Base-by-base conservation (phyloP, 1,139 yeast genomes). In the Sugiyamaella japonica region DNA sequence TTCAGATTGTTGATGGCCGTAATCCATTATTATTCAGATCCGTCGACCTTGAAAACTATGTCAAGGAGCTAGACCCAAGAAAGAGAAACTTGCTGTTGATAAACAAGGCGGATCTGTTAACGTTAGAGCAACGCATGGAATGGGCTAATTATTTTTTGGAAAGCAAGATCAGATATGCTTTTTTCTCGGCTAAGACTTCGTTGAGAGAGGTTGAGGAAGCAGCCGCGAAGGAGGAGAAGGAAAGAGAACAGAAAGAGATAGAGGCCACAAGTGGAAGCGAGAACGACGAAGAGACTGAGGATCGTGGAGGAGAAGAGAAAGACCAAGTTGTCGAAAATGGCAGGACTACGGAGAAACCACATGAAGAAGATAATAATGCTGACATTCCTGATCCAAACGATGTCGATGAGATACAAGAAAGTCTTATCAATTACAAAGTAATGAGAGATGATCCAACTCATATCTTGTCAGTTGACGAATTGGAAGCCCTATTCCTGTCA, bases 1-100 rank as follows among this genome's bases (percentile, higher is more conserved):
- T 95, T 3, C 99, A 95, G 70, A 95, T 95, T 75, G 99, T 93
- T 32, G 99, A 95, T 75, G 98, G 98, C 7, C 80, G 99, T 73
- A 90, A 89, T 67, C 99, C 99, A 2, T 74, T 91, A 56, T 78
- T 90, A 59, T 95, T 89, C 76, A 80, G 98, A 69, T 90, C 97
- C 1, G 81, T 83, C 34, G 99, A 95, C 73, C 79, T 95, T 68
- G 99, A 89, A 59, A 78, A 73, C 37, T 95, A 93, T 67, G 97
- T 90, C 29, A 75, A 80, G 53, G 95, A 87, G 60, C 70, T 89
- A 47, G 85, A 86, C 61, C 81, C 83, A 12, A 73, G 79, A 47
- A 91, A 93, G 73, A 81, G 79, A 62, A 91, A 88, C 66, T 76
- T 95, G 65, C 76, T 95, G 64, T 78, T 95, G 63, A 96, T 95